Conservation (phyloP, 805 yeast species). For the Hanseniaspora nectarophila region DNA sequence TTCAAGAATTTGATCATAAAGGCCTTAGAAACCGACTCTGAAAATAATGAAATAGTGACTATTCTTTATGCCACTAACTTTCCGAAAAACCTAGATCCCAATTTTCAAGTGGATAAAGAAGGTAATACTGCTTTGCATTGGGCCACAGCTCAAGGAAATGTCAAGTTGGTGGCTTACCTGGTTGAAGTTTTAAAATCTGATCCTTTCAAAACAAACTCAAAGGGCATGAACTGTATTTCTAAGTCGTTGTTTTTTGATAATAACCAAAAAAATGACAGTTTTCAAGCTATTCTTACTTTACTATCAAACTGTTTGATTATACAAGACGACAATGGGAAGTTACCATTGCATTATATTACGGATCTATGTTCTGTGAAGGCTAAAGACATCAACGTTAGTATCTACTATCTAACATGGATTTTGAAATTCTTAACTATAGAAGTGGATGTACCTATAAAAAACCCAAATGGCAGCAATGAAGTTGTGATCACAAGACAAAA, state of each 20-base stretch:
- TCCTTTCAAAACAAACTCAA: constrained; percentile 39
- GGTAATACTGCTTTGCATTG: constrained; percentile 76
- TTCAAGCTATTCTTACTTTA: constrained; percentile 45
- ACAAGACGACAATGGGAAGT: constrained; percentile 59
- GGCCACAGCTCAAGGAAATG: constrained; percentile 71
- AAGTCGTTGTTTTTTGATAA: constrained; percentile 61
- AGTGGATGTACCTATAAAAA: constrained; percentile 1
- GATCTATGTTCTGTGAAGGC: constrained; percentile 41
- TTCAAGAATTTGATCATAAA: constrained; percentile 26
- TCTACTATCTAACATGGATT: constrained; percentile 44
- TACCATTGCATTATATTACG: constrained; percentile 60
- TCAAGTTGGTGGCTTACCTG: constrained; percentile 46
- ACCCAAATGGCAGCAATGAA: constrained; percentile 12
- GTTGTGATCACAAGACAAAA: constrained; percentile 28
- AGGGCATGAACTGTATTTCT: constrained; percentile 60
- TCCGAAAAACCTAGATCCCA: constrained; percentile 52
- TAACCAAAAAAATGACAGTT: constrained; percentile 52
- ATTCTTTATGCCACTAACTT: constrained; percentile 31
- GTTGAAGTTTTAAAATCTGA: constrained; percentile 49
- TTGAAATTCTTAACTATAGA: constrained; percentile 31
- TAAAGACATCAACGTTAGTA: constrained; percentile 37
- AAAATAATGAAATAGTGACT: constrained; percentile 21
- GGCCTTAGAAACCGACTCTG: constrained; percentile 26
- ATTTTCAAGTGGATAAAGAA: constrained; percentile 62
- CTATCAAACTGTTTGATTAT: constrained; percentile 55